Percentiles rank a stretch among this genome's conserved stretches.
phyloP scores from a whole-genome alignment of 1,284 basidiomycete genomes.

The Melanopsichium pennsylvanicum region DNA sequence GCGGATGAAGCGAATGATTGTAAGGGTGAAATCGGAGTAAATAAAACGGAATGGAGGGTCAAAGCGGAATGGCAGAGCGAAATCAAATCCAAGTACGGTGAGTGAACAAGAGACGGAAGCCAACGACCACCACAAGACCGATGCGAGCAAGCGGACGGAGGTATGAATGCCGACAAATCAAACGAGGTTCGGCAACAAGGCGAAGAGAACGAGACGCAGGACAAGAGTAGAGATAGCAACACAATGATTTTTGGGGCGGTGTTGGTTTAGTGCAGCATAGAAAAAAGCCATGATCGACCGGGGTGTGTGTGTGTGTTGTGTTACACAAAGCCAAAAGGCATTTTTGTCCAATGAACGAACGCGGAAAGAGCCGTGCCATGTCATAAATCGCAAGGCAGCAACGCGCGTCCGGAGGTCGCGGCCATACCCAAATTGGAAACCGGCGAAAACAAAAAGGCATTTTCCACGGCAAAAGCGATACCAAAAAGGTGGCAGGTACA shows the following conservation, averaged over 20 bases:
- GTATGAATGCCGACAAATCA: background rate
- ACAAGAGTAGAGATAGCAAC: too few relatives aligned
- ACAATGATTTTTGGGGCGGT: too few relatives aligned
- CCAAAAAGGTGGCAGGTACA: too few relatives aligned
- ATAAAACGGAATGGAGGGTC: slow-evolving; percentile 3
- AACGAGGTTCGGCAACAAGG: background rate
- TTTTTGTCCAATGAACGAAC: slow-evolving; percentile 4
- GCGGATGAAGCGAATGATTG: background rate
- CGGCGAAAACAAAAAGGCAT: background rate
- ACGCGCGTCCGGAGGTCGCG: slow-evolving; percentile 31
- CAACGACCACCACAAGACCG: too few relatives aligned
- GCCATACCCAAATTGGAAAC: slow-evolving; percentile 10
- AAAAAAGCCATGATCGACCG: too few relatives aligned
- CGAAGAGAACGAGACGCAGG: background rate
- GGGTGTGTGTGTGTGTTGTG: too few relatives aligned
- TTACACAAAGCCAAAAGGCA: background rate
- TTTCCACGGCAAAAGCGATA: too few relatives aligned
- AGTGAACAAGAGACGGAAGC: too few relatives aligned
- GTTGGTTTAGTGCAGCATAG: too few relatives aligned
- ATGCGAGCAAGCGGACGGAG: slow-evolving; percentile 4
- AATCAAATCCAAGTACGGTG: too few relatives aligned
- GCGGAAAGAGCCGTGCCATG: slow-evolving; percentile 28
- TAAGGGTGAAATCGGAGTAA: slow-evolving; percentile 9
- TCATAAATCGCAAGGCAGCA: background rate
- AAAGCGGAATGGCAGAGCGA: slow-evolving; percentile 22